Percentiles rank a stretch among this genome's conserved stretches.
These are phyloP conservation scores for Gossypium rotundifolium DNA, from an alignment of 345 rosid genomes.

Conservation along the genomic window DNA sequence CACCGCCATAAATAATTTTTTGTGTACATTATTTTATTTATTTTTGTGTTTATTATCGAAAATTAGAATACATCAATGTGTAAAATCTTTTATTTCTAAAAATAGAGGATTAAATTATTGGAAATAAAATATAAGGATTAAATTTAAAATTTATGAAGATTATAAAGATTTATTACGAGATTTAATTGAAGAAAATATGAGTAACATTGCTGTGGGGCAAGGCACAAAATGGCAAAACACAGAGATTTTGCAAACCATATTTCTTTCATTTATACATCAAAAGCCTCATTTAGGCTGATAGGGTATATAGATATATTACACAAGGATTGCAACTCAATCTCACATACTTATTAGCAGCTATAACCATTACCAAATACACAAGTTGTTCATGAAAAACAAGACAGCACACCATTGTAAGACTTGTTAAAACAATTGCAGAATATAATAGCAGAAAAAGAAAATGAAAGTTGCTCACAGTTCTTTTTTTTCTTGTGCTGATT, in stretches of 20 bases:
- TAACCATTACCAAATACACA: background rate
- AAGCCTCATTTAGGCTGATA: background rate
- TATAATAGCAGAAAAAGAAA: background rate
- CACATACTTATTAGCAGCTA: background rate
- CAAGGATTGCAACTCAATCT: background rate
- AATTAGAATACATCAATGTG: too few relatives aligned
- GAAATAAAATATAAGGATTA: too few relatives aligned
- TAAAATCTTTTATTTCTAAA: too few relatives aligned
- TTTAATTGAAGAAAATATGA: too few relatives aligned
- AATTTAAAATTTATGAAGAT: too few relatives aligned
- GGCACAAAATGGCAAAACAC: background rate
- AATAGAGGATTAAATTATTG: too few relatives aligned
- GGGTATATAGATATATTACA: background rate
- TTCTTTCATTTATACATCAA: background rate
- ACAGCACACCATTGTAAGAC: slow-evolving; percentile 1
- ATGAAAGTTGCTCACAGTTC: background rate
- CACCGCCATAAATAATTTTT: too few relatives aligned
- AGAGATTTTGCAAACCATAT: background rate
- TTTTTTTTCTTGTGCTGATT: slow-evolving; percentile 10
- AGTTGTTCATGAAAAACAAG: background rate
- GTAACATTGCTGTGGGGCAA: background rate
- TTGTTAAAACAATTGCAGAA: slow-evolving; percentile 7
- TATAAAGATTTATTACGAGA: too few relatives aligned
- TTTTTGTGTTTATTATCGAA: too few relatives aligned
- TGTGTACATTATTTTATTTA: too few relatives aligned